Evolutionary conservation across 2,329 filamentous ascomycete genomes (phyloP).

Genomic region (Verticillium dahliae): DNA sequence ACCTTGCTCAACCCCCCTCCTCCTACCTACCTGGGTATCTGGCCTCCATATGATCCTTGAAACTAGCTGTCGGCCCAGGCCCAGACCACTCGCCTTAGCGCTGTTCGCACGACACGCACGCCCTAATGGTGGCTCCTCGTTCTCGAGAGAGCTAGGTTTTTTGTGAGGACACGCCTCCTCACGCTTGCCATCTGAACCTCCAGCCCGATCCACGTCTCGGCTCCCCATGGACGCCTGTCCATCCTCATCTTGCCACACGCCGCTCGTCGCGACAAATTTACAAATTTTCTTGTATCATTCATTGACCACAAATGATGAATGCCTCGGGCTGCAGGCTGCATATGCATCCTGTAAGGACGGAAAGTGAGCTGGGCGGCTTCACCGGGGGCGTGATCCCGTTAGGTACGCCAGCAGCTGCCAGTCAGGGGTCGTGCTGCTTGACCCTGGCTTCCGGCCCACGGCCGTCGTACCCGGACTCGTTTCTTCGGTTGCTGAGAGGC

Average conservation of each 20-base stretch:
- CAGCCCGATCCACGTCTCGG: neutral
- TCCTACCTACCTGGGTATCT: neutral
- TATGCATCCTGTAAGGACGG: neutral
- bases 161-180: neutral
- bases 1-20: neutral
- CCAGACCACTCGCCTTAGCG: neutral
- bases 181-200: neutral
- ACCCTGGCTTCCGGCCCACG: neutral
- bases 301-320: neutral
- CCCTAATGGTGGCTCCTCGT: neutral
- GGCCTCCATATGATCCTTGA: neutral
- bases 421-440: neutral
- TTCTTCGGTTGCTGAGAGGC: slow-evolving; percentile 5
- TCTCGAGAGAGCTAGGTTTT: neutral
- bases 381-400: neutral
- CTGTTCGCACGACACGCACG: neutral
- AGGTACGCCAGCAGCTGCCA: neutral
- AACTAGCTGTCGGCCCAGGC: neutral
- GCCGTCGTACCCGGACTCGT: slow-evolving; percentile 8
- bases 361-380: neutral
- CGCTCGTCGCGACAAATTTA: neutral
- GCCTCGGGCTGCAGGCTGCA: neutral
- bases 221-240: neutral
- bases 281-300: neutral
- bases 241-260: neutral